phyloP scores from a whole-genome alignment of 2,329 filamentous ascomycete genomes.

The Nemania sp. region DNA sequence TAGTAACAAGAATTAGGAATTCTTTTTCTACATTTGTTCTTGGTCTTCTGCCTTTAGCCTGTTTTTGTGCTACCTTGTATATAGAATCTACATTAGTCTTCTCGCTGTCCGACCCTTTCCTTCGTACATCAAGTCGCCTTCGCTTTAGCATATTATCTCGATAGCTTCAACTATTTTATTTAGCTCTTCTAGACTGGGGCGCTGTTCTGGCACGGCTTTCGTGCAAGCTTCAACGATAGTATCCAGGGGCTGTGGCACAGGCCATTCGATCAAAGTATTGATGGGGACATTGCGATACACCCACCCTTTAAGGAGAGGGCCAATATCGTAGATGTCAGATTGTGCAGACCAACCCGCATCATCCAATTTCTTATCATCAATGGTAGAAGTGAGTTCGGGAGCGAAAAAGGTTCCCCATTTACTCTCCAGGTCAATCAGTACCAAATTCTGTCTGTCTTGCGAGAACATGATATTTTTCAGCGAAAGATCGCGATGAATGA shows the following conservation, averaged over 20 bases:
- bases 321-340: background rate
- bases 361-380: background rate
- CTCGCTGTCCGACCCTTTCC: too few species aligned
- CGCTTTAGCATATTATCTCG: too few species aligned
- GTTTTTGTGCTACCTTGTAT: too few species aligned
- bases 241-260: background rate
- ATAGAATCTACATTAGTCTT: too few species aligned
- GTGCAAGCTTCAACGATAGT: background rate
- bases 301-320: background rate
- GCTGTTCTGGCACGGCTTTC: background rate
- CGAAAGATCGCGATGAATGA: constrained; percentile 35
- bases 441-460: constrained; percentile 22
- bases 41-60: too few species aligned
- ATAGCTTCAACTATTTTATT: background rate
- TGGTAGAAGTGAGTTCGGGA: constrained; percentile 30
- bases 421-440: constrained; percentile 36
- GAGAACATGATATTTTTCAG: constrained; percentile 35
- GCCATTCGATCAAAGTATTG: background rate
- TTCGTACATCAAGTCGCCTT: too few species aligned
- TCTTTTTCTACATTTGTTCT: too few species aligned
- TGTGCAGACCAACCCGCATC: background rate
- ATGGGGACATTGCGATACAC: background rate
- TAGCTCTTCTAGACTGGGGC: background rate
- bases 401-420: constrained; percentile 34
- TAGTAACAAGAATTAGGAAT: too few species aligned